Evolutionary conservation across 139 green algal species (phyloP).

Genomic region (Dunaliella primolecta): DNA sequence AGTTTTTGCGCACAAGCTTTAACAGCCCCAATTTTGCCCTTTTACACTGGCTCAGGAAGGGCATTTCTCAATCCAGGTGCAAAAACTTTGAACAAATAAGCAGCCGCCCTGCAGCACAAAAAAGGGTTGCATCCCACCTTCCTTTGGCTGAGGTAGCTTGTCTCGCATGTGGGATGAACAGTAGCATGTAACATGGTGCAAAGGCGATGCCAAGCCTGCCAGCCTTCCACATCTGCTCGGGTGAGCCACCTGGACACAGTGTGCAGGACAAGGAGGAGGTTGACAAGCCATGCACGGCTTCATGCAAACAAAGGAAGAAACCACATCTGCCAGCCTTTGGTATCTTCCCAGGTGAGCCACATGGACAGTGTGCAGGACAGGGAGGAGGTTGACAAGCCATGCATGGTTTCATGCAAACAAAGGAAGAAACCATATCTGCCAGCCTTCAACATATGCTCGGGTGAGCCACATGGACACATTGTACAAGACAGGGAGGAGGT

Average conservation of each 20-base stretch:
- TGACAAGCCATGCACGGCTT: too few relatives aligned
- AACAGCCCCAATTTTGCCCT: too few relatives aligned
- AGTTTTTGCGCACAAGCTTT: too few relatives aligned
- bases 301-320: neutral
- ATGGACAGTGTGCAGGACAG: too few relatives aligned
- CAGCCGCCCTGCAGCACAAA: too few relatives aligned
- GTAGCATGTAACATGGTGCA: conserved; percentile 26
- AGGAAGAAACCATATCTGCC: conserved; percentile 27
- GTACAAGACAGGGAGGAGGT: too few relatives aligned
- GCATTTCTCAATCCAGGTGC: too few relatives aligned
- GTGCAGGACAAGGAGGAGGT: too few relatives aligned
- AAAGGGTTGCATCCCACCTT: too few relatives aligned
- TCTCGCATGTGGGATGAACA: conserved; percentile 32
- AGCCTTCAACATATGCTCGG: conserved; percentile 3
- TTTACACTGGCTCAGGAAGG: too few relatives aligned
- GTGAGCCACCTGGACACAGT: conserved; percentile 38
- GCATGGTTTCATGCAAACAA: neutral
- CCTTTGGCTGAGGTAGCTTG: conserved; percentile 29
- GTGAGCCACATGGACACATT: conserved; percentile 37
- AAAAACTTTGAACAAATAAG: too few relatives aligned
- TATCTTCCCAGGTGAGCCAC: conserved; percentile 17
- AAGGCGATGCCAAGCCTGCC: conserved; percentile 31
- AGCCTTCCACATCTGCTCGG: conserved; percentile 4
- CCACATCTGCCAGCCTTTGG: conserved; percentile 23
- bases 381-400: too few relatives aligned